These are phyloP conservation scores for Curvularia lunata DNA, from an alignment of 2,329 filamentous ascomycete species.

Conservation along the genomic window DNA sequence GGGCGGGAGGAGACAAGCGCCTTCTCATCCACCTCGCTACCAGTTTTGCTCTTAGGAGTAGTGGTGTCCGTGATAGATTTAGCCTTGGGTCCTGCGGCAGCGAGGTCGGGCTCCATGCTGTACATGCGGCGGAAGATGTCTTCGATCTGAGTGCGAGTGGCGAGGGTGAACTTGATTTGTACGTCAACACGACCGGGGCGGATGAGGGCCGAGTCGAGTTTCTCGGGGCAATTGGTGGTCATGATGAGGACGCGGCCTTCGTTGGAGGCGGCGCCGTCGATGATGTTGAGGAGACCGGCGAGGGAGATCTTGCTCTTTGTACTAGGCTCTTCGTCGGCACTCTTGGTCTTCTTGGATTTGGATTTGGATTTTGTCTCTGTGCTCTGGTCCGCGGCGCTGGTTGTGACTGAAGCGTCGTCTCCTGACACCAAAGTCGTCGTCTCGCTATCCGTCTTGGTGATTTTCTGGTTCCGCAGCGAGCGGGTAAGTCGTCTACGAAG, in stretches of 20 bases:
- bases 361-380: not conserved
- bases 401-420: not conserved
- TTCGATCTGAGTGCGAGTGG: constrained; percentile 12
- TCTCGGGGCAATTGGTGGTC: constrained; percentile 36
- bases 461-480: not conserved
- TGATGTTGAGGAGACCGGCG: constrained; percentile 80
- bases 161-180: constrained; percentile 30
- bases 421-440: constrained; percentile 9
- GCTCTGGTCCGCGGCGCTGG: not conserved
- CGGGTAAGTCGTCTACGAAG: constrained; percentile 4
- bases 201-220: constrained; percentile 60
- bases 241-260: constrained; percentile 58
- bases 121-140: constrained; percentile 34
- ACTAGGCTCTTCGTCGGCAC: not conserved
- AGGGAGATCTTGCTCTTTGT: constrained; percentile 67
- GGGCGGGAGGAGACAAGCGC: not conserved
- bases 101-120: constrained; percentile 2
- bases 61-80: not conserved
- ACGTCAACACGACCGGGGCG: constrained; percentile 67
- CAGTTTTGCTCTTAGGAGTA: not conserved
- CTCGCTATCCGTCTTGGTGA: constrained; percentile 3
- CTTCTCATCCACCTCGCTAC: not conserved
- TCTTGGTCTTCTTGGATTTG: not conserved
- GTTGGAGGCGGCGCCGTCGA: constrained; percentile 80
- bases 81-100: not conserved